Base-by-base conservation (phyloP, 345 rosid genomes). In the Boechera stricta region DNA sequence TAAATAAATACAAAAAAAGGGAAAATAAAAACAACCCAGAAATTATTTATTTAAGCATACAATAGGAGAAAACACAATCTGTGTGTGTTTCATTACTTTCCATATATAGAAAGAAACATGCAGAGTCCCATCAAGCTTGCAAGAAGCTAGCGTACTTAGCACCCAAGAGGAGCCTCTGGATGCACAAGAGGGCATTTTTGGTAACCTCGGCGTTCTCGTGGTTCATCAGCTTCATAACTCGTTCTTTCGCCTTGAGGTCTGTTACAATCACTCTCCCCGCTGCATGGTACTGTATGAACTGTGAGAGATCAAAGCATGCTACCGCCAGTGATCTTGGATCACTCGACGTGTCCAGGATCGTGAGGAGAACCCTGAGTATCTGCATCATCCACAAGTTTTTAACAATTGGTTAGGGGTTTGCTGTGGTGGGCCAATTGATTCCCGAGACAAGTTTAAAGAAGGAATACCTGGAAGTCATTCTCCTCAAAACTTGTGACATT, bases 241-340 rank as follows among this genome's bases (percentile, higher is more conserved):
- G 80, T 58, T 94, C 98, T 82, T 94, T 94, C 0, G 97, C 96
- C 81, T 90, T 94, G 67, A 91, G 94, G 81, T 94, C 97, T 7
- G 88, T 81, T 48, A 87, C 84, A 16, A 94, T 89, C 66, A 94
- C 67, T 80, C 98, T 74, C 33, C 98, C 97, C 5, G 98, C 96
- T 5, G 97, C 91, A 82, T 94, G 97, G 72, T 82, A 70, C 83
- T 94, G 91, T 78, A 94, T 91, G 81, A 94, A 94, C 79, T 94
- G 98, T 5, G 98, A 94, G 70, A 94, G 85, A 79, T 90, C 97
- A 76, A 79, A 94, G 86, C 97, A 94, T 53, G 96, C 86, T 7
- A 94, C 98, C 2, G 98, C 90, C 68, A 94, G 75, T 4, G 95
- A 86, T 80, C 97, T 88, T 42, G 98, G 87, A 67, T 94, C 98